Evolutionary conservation across 2,329 filamentous ascomycete genomes (phyloP), one percentile per base, ranked within the genome.

Genomic region (Calonectria leucothoes): DNA sequence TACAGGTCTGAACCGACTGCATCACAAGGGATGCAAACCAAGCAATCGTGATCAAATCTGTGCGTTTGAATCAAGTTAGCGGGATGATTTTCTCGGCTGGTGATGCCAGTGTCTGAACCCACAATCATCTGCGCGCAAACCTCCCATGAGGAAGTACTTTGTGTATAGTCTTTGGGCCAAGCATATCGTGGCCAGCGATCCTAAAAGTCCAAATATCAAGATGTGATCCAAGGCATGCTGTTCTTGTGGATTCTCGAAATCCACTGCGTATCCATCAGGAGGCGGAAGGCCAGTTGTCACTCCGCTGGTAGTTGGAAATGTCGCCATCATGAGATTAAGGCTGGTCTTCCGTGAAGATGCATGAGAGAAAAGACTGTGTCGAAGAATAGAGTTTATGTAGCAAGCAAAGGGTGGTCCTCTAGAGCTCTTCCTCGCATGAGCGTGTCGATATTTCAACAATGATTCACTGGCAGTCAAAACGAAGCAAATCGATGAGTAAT

Each of bases 131-230:
- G 80, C 70, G 29, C 74, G 71, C 15, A 81, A 48, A 17, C 80
- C 79, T 37, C 76, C 75, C 3, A 78, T 77, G 2, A 81, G 71
- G 51, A 78, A 82, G 0, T 82, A 52, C 66, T 83, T 83, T 4
- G 82, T 83, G 70, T 83, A 84, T n/a, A 79, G 75, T 37, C 82
- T 74, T 68, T 84, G 82, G 1, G 70, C 25, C 6, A 83, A 49
- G 4, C 77, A 74, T 10, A 81, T 49, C 3, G 80, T 51, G 1
- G 82, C 81, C 45, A 83, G 51, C 0, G 77, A 59, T 1, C 75
- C 80, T 3, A 78, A 71, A 4, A 83, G 69, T 0, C 76, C 81
- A 70, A 82, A 82, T 17, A 83, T 66, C n/a, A 73, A 23, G 25
- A 73, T 73, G 23, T 74, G 72, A 2, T 73, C 69, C 39, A 73